Percentiles rank a stretch among this genome's conserved stretches.
Evolutionary conservation across 2,329 filamentous ascomycete genomes (phyloP).

Genomic region (Epichloe gansuensis): DNA sequence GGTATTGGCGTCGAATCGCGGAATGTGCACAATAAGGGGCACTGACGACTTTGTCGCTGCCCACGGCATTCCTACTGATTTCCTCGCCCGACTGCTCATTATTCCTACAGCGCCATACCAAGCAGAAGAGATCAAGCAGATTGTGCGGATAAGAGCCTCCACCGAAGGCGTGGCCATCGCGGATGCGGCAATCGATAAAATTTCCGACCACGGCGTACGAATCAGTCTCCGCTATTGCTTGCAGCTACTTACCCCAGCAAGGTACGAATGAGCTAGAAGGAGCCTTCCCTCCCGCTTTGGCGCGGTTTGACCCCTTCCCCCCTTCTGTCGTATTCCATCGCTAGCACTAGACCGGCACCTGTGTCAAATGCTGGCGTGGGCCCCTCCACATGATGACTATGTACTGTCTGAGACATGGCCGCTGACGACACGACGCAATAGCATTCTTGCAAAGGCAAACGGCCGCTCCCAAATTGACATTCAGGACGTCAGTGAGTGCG

Average conservation of each 20-base stretch:
- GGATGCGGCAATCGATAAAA: constrained; percentile 73
- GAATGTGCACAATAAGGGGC: constrained; percentile 83
- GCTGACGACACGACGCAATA: constrained; percentile 25
- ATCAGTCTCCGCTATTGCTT: constrained; percentile 88
- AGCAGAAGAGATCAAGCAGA: constrained; percentile 79
- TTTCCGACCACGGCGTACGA: constrained; percentile 74
- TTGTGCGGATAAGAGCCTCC: constrained; percentile 71
- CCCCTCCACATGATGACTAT: neutral
- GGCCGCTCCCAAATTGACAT: constrained; percentile 65
- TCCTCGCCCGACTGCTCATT: constrained; percentile 86
- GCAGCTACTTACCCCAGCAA: constrained; percentile 79
- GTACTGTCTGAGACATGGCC: constrained; percentile 17
- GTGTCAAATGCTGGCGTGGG: neutral
- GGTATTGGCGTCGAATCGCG: constrained; percentile 92
- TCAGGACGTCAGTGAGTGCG: constrained; percentile 66
- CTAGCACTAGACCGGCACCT: neutral
- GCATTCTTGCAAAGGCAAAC: constrained; percentile 79
- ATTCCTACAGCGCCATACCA: constrained; percentile 87
- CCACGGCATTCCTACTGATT: constrained; percentile 88
- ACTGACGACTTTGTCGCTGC: constrained; percentile 71
- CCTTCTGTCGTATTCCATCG: neutral
- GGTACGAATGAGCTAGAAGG: constrained; percentile 28
- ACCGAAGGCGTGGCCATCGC: constrained; percentile 70
- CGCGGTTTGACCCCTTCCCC: neutral
- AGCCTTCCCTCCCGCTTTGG: neutral